Evolutionary conservation across 345 rosid species (phyloP).

Genomic region (Acer saccharum): DNA sequence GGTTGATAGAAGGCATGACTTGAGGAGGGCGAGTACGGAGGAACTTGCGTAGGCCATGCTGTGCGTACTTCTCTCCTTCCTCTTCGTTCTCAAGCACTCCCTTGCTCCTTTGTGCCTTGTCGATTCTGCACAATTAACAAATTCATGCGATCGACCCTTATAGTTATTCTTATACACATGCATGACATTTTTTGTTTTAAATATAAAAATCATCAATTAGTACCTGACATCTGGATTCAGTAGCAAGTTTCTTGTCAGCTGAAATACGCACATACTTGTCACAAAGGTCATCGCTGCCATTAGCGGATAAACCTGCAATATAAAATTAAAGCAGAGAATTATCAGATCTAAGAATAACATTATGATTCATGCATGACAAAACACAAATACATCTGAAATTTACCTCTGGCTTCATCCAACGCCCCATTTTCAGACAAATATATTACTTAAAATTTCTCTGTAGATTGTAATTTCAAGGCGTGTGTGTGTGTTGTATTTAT

Average conservation of each 20-base stretch:
- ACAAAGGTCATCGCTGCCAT: conserved; percentile 80
- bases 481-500: background rate
- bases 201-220: too few species aligned
- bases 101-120: conserved; percentile 43
- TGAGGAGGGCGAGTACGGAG: conserved; percentile 68
- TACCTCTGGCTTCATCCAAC: conserved; percentile 80
- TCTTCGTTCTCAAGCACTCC: conserved; percentile 64
- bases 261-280: conserved; percentile 58
- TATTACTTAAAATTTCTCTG: background rate
- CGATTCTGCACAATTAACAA: conserved; percentile 39
- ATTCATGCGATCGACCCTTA: too few species aligned
- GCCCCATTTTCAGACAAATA: conserved; percentile 46
- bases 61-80: conserved; percentile 68
- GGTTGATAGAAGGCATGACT: conserved; percentile 77
- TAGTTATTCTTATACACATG: too few species aligned
- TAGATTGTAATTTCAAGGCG: background rate
- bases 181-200: too few species aligned
- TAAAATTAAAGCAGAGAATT: background rate
- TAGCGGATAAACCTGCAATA: conserved; percentile 64
- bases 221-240: conserved; percentile 78
- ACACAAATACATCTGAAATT: background rate
- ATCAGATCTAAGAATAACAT: too few species aligned
- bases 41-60: conserved; percentile 69
- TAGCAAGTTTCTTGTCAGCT: conserved; percentile 61
- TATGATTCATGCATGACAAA: too few species aligned